Conservation (phyloP, 2,329 filamentous ascomycete species). For the Penicillium verrucosum region DNA sequence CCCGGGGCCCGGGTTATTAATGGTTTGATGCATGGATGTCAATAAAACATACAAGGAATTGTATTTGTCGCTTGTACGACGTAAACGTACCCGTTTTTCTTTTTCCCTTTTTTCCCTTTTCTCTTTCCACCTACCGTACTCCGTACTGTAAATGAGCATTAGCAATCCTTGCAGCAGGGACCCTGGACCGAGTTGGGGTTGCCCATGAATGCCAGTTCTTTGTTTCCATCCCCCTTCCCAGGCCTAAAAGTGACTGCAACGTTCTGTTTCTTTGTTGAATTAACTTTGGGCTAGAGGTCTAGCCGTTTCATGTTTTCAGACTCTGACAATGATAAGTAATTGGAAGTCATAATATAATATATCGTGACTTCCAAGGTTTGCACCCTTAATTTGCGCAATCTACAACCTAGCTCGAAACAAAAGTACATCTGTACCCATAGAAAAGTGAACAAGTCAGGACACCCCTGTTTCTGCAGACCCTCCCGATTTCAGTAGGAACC, state of each 20-base stretch:
- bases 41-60: not conserved
- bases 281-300: not conserved
- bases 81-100: not conserved
- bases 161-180: not conserved
- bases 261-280: not conserved
- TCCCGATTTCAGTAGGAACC: not conserved
- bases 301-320: not conserved
- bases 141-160: not conserved
- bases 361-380: not conserved
- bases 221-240: not conserved
- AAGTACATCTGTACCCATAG: not conserved
- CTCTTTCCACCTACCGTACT: not conserved
- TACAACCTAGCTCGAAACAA: not conserved
- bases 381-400: not conserved
- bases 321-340: not conserved
- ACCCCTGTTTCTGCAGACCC: not conserved
- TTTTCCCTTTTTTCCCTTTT: not conserved
- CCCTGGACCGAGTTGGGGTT: not conserved
- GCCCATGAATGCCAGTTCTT: not conserved
- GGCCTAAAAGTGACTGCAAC: not conserved
- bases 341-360: not conserved
- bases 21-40: constrained; percentile 4
- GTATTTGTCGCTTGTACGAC: not conserved
- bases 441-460: not conserved
- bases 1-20: not conserved